Percentiles rank a stretch among this genome's conserved stretches.
These are phyloP conservation scores for Hypomontagnella submonticulosa DNA, from an alignment of 495 filamentous ascomycete species.

Conservation along the genomic window DNA sequence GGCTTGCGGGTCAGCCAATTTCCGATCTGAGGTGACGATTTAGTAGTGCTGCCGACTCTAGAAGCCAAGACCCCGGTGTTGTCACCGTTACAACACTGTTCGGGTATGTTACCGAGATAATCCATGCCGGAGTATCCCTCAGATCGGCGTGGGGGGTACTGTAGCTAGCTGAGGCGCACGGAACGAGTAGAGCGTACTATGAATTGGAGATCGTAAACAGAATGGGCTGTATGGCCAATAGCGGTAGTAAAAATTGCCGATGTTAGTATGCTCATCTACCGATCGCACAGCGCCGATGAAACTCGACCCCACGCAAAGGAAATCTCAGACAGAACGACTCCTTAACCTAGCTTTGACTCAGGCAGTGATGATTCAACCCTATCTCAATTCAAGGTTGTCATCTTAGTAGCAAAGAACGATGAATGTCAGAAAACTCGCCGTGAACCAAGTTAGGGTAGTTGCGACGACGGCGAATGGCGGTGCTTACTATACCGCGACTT, in stretches of 20 bases:
- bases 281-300: conserved; percentile 24
- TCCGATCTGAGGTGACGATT: conserved; percentile 20
- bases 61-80: conserved; percentile 34
- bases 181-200: conserved; percentile 7
- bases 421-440: background rate
- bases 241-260: conserved; percentile 1
- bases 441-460: conserved; percentile 5
- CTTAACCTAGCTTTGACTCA: conserved; percentile 2
- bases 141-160: conserved; percentile 39
- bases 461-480: conserved; percentile 3
- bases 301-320: conserved; percentile 24
- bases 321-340: background rate
- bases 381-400: background rate
- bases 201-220: conserved; percentile 14
- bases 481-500: conserved; percentile 24
- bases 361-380: background rate
- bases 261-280: conserved; percentile 27
- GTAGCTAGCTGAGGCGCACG: conserved; percentile 3
- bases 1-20: conserved; percentile 16
- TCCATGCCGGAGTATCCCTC: conserved; percentile 24
- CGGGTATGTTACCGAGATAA: conserved; percentile 41
- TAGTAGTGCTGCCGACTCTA: conserved; percentile 25
- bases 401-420: background rate
- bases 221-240: conserved; percentile 18
- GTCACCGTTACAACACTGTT: conserved; percentile 36